phyloP scores from a whole-genome alignment of 192 early-diverging fungal genomes.

The Diversispora eburnea region DNA sequence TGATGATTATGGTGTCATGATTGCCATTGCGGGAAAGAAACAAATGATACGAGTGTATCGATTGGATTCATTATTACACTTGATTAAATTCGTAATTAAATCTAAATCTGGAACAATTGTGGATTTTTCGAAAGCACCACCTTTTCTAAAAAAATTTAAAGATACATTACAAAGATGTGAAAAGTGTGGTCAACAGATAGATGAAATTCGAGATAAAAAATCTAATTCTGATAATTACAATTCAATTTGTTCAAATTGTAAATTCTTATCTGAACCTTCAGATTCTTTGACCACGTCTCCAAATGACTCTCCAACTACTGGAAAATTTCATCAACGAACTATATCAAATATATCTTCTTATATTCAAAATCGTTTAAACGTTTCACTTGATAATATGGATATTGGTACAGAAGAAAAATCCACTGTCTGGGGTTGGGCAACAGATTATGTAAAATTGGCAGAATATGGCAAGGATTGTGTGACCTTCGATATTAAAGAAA shows the following conservation, averaged over 20 bases:
- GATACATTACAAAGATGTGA: conserved; percentile 1
- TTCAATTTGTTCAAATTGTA: neutral
- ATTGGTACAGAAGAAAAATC: conserved; percentile 1
- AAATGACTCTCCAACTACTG: neutral
- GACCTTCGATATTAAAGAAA: conserved; percentile 15
- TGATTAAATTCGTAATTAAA: conserved; percentile 7
- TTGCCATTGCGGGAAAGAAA: conserved; percentile 20
- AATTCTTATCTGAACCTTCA: neutral
- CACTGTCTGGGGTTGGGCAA: neutral
- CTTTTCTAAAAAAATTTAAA: conserved; percentile 15
- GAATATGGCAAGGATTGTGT: neutral
- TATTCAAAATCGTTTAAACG: neutral
- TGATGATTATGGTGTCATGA: conserved; percentile 4
- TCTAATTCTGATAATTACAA: neutral
- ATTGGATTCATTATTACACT: conserved; percentile 11
- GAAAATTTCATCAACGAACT: conserved; percentile 4
- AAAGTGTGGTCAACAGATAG: neutral
- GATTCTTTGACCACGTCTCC: neutral
- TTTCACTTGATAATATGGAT: neutral
- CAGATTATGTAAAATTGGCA: conserved; percentile 1
- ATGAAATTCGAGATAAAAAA: neutral
- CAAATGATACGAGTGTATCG: conserved; percentile 9
- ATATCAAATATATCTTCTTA: conserved; percentile 7
- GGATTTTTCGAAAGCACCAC: conserved; percentile 11
- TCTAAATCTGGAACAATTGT: neutral